Conservation (phyloP, 2,329 filamentous ascomycete genomes). For the Colletotrichum viniferum region DNA sequence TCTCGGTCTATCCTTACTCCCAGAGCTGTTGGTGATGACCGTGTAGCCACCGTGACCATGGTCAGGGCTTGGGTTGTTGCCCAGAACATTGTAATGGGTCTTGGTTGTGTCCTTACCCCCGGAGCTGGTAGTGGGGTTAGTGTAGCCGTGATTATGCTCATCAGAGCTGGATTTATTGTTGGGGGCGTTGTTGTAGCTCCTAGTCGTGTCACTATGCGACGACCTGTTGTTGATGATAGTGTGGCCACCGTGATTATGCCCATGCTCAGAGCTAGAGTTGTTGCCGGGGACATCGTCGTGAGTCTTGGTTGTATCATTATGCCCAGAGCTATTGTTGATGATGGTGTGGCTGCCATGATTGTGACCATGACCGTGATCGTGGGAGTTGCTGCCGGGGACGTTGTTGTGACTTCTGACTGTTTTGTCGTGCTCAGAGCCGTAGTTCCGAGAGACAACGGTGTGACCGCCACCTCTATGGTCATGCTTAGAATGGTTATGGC, state of each 20-base stretch:
- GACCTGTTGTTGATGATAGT: background rate
- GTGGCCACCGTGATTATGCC: background rate
- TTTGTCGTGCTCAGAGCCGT: background rate
- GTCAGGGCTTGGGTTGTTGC: background rate
- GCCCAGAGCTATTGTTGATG: background rate
- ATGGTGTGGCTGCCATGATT: background rate
- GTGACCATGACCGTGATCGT: background rate
- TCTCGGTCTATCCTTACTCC: background rate
- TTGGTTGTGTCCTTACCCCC: background rate
- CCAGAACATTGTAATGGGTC: background rate
- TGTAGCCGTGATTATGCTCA: background rate
- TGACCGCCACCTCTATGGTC: background rate
- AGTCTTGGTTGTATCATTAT: background rate
- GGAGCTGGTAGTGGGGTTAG: background rate
- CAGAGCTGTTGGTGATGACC: background rate
- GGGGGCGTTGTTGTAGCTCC: background rate
- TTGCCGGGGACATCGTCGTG: background rate
- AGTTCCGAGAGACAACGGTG: accelerated
- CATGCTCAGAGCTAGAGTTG: background rate
- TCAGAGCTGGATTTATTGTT: background rate
- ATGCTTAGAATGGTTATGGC: background rate
- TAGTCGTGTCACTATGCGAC: background rate
- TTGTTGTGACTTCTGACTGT: accelerated
- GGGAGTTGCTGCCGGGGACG: background rate
- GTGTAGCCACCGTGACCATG: background rate